These are phyloP conservation scores for Clonostachys rhizophaga DNA, from an alignment of 2,329 filamentous ascomycete species.

Conservation along the genomic window DNA sequence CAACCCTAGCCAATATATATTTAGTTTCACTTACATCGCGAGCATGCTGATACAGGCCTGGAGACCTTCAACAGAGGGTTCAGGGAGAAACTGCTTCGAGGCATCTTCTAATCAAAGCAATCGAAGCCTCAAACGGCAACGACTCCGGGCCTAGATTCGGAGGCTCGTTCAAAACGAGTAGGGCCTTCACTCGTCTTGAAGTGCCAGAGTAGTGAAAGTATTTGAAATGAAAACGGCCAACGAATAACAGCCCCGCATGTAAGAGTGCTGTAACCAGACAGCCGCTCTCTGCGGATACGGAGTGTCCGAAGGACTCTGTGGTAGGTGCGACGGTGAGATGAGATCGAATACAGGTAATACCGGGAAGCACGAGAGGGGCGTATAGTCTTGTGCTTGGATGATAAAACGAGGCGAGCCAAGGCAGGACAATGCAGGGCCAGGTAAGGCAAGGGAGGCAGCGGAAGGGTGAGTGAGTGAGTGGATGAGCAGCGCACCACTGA, in stretches of 20 bases:
- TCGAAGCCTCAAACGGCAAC: not conserved
- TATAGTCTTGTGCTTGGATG: not conserved
- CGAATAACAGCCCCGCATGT: no score
- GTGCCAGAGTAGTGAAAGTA: no score
- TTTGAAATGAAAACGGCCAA: no score
- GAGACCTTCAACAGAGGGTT: constrained; percentile 68
- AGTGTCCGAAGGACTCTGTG: not conserved
- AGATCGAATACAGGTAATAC: not conserved
- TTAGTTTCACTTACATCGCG: constrained; percentile 51
- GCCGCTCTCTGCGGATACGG: no score
- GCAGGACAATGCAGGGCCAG: not conserved
- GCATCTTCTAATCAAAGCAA: constrained; percentile 22
- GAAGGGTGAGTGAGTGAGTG: no score
- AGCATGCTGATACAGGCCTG: constrained; percentile 75
- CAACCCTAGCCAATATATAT: not conserved
- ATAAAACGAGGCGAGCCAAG: not conserved
- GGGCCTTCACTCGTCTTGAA: no score
- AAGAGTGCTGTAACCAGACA: no score
- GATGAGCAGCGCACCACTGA: no score
- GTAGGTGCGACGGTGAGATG: not conserved
- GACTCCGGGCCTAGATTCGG: not conserved
- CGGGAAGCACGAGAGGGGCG: not conserved
- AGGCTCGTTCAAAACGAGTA: not conserved
- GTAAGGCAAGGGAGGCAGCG: not conserved
- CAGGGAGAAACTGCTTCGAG: constrained; percentile 41